Evolutionary conservation across 202 grass and related monocot species (phyloP).

Genomic region (Carex arenaria): DNA sequence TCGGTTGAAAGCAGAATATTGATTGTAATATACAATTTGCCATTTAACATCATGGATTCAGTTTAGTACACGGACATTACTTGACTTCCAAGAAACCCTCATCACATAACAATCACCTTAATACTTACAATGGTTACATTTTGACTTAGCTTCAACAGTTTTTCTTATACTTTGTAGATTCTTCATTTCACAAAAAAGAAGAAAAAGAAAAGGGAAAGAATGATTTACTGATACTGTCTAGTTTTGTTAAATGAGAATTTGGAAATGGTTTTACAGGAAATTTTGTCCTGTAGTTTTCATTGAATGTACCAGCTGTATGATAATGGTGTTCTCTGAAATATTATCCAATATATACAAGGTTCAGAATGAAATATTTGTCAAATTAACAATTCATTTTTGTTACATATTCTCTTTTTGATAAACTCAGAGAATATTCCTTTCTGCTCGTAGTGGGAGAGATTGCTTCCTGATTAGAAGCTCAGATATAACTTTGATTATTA

Average conservation of each 20-base stretch:
- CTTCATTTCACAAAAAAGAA: background rate
- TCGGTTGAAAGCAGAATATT: background rate
- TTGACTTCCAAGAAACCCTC: background rate
- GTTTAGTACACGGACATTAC: background rate
- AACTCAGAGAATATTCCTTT: slow-evolving; percentile 1
- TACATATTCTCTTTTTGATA: background rate
- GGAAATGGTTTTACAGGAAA: background rate
- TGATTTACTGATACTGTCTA: background rate
- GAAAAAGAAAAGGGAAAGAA: background rate
- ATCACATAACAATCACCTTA: background rate
- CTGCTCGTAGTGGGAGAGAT: background rate
- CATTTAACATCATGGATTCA: background rate
- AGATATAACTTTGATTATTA: background rate
- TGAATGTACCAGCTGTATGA: too few relatives aligned
- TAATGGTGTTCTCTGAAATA: background rate
- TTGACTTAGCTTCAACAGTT: background rate
- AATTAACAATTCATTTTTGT: background rate
- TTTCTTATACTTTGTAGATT: background rate
- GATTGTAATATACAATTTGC: background rate
- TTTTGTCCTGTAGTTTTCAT: background rate
- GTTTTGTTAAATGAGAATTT: background rate
- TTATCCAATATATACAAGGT: background rate
- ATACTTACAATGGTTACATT: background rate
- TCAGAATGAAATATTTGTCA: background rate
- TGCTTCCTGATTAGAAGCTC: slow-evolving; percentile 25